A percentile compares a stretch with the other conserved stretches of the same genome.
Evolutionary conservation across 2,329 filamentous ascomycete species (phyloP).

Genomic region (Pezicula neosporulosa): DNA sequence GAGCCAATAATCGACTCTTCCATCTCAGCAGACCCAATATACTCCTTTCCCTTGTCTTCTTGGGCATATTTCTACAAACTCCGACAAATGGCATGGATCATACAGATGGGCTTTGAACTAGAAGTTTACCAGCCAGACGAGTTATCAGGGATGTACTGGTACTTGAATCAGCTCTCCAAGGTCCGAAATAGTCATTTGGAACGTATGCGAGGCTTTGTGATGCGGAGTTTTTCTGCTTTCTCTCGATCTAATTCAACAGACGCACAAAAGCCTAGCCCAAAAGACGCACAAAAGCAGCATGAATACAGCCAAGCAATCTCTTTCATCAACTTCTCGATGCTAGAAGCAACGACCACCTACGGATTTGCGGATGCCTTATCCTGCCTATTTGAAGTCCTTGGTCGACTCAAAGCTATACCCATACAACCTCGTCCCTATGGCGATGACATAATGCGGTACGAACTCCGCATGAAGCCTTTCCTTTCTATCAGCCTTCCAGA

Average conservation of each 20-base stretch:
- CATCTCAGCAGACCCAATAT: conserved; percentile 50
- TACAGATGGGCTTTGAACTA: conserved; percentile 92
- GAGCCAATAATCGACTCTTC: conserved; percentile 49
- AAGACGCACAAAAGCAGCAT: conserved; percentile 28
- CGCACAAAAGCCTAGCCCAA: conserved; percentile 19
- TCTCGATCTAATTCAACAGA: conserved; percentile 7
- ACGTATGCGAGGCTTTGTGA: conserved; percentile 66
- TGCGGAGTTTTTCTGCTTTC: conserved; percentile 20
- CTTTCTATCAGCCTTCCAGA: conserved; percentile 55
- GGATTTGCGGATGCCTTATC: conserved; percentile 46
- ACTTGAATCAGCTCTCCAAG: conserved; percentile 71
- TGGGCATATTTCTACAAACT: conserved; percentile 93
- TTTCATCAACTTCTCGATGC: conserved; percentile 56
- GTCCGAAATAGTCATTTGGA: conserved; percentile 61
- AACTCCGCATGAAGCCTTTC: conserved; percentile 70
- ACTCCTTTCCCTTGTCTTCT: conserved; percentile 72
- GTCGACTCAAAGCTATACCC: conserved; percentile 22
- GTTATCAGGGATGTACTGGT: conserved; percentile 86
- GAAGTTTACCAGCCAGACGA: conserved; percentile 87
- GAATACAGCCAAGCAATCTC: conserved; percentile 47
- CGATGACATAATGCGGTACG: conserved; percentile 55
- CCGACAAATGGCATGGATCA: conserved; percentile 79
- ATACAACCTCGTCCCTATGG: conserved; percentile 50
- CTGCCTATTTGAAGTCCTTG: conserved; percentile 51
- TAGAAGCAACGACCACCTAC: conserved; percentile 62